Conservation (phyloP, 148 eudicot species). For the Camellia lanceoleosa region DNA sequence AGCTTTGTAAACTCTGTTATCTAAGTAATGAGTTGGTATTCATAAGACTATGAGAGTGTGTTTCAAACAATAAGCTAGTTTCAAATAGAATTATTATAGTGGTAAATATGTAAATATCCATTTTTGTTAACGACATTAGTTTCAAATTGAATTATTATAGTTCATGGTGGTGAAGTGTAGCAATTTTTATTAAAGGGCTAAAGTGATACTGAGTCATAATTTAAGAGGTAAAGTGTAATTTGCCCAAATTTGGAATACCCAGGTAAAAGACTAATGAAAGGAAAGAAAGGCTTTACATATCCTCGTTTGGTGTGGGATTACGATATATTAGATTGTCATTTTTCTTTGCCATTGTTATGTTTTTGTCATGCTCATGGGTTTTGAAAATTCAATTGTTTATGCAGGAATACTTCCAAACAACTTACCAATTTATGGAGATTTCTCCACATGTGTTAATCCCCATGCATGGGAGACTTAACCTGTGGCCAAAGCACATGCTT, state of each 20-base stretch:
- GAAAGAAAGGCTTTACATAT: neutral
- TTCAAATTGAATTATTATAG: no score
- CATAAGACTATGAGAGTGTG: neutral
- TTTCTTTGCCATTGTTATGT: neutral
- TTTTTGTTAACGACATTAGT: no score
- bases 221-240: no score
- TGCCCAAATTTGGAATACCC: slow-evolving; percentile 1
- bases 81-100: no score
- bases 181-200: no score
- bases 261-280: neutral
- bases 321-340: neutral
- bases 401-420: slow-evolving; percentile 88
- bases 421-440: slow-evolving; percentile 79
- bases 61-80: neutral
- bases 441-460: slow-evolving; percentile 72
- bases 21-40: neutral
- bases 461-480: slow-evolving; percentile 87
- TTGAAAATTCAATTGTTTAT: slow-evolving; percentile 17
- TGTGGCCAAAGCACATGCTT: slow-evolving; percentile 96
- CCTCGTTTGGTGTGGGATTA: neutral
- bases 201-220: no score
- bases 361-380: slow-evolving; percentile 6
- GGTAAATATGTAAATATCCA: no score
- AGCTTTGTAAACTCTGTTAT: neutral
- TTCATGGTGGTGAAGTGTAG: no score